Evolutionary conservation across 2,329 filamentous ascomycete genomes (phyloP).

Genomic region (Diplodia seriata): DNA sequence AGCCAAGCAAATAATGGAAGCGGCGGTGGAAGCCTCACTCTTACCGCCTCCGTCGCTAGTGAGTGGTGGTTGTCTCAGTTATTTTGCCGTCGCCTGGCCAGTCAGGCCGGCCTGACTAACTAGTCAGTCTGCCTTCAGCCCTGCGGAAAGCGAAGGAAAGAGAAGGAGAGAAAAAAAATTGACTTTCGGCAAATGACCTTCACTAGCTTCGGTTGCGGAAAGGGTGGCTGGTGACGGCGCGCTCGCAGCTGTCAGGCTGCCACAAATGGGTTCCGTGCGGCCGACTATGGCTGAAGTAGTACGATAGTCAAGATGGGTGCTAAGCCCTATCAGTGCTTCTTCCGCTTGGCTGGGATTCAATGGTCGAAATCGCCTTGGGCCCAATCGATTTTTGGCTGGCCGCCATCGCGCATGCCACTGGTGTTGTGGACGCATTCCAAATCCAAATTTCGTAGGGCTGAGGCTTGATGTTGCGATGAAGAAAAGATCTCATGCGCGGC

Average conservation of each 20-base stretch:
- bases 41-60: conserved; percentile 56
- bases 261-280: background rate
- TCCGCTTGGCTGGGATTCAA: conserved; percentile 39
- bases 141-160: background rate
- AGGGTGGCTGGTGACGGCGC: background rate
- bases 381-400: background rate
- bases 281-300: background rate
- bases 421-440: background rate
- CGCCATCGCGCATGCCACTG: background rate
- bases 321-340: background rate
- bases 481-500: conserved; percentile 40
- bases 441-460: background rate
- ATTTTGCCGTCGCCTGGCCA: background rate
- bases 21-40: conserved; percentile 40
- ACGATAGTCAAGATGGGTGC: background rate
- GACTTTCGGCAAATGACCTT: background rate
- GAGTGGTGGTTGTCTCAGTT: background rate
- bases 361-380: background rate
- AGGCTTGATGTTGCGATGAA: background rate
- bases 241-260: background rate
- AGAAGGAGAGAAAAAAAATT: background rate
- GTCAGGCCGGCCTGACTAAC: too few species aligned
- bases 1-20: conserved; percentile 54
- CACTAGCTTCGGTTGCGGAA: conserved; percentile 4
- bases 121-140: background rate